Evolutionary conservation across 164 flowering plant species (phyloP), one percentile per base, ranked within the genome.

Genomic region (Tetracentron sinense): DNA sequence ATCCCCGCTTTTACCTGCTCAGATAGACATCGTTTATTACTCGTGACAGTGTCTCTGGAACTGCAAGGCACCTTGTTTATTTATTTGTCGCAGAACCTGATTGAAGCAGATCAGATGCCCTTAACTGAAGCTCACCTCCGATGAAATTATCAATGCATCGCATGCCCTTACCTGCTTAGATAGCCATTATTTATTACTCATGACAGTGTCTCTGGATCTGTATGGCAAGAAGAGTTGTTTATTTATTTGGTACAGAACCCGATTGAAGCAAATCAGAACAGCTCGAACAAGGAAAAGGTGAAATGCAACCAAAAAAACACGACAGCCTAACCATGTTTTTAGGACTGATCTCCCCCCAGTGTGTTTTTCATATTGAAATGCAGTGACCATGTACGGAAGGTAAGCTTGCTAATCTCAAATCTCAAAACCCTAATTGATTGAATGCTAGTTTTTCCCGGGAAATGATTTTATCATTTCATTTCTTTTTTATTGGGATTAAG

Each of bases 351-450:
- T n/a, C n/a, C n/a, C n/a, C n/a, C n/a, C n/a, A n/a, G n/a, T n/a
- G n/a, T n/a, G n/a, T 35, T 42, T n/a, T n/a, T 31, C 19, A 4
- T 15, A 0, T n/a, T 54, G 3, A n/a, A 20, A 23, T 3, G 1
- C 3, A 25, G 10, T 49, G 25, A 33, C 56, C 49, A 48, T 65
- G 52, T 66, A 38, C 20, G 11, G n/a, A 30, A 63, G 20, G 26
- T 15, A 54, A 27, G 35, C 27, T 12, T 44, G 52, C 21, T 26
- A n/a, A n/a, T n/a, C n/a, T n/a, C n/a, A n/a, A 25, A 35, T 33
- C 33, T 6, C 22, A 49, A 64, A 26, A 48, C 21, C 42, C 44
- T 65, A 35, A 7, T 51, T 49, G 7, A 60, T 12, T 46, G 61
- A 10, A n/a, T n/a, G n/a, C n/a, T n/a, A n/a, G n/a, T n/a, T n/a